These are phyloP conservation scores for Euphorbia pulcherrima DNA, from an alignment of 345 rosid genomes.

Conservation along the genomic window DNA sequence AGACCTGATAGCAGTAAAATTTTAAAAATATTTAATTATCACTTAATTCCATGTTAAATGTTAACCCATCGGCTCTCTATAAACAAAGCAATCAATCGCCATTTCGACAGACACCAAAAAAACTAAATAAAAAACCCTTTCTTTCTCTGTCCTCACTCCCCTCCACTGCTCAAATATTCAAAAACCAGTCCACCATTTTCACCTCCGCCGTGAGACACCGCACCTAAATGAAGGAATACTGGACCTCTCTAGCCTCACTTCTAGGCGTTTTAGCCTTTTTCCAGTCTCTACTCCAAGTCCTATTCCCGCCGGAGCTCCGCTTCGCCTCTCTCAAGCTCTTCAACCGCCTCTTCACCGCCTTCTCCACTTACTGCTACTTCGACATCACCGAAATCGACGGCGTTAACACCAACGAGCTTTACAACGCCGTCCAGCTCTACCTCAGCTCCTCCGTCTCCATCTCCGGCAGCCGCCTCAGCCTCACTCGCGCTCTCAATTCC, in stretches of 20 bases:
- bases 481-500: conserved; percentile 83
- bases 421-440: conserved; percentile 98
- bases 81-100: conserved; percentile 17
- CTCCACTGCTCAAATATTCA: background rate
- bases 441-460: conserved; percentile 65
- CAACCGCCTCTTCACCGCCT: conserved; percentile 46
- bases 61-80: too few relatives aligned
- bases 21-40: too few relatives aligned
- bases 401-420: conserved; percentile 97
- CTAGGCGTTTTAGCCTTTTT: conserved; percentile 83
- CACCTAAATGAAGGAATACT: conserved; percentile 57
- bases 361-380: conserved; percentile 70
- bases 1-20: too few relatives aligned
- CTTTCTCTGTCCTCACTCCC: too few relatives aligned
- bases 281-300: conserved; percentile 58
- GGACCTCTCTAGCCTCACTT: conserved; percentile 77
- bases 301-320: conserved; percentile 90
- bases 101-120: background rate
- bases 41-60: too few relatives aligned
- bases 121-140: background rate
- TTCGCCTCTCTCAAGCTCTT: conserved; percentile 55
- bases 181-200: background rate
- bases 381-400: conserved; percentile 96
- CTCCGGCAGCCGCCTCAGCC: conserved; percentile 74
- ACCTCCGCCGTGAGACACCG: background rate